Evolutionary conservation across 768 basidiomycete genomes (phyloP).

Genomic region (Chalciporus chontae): DNA sequence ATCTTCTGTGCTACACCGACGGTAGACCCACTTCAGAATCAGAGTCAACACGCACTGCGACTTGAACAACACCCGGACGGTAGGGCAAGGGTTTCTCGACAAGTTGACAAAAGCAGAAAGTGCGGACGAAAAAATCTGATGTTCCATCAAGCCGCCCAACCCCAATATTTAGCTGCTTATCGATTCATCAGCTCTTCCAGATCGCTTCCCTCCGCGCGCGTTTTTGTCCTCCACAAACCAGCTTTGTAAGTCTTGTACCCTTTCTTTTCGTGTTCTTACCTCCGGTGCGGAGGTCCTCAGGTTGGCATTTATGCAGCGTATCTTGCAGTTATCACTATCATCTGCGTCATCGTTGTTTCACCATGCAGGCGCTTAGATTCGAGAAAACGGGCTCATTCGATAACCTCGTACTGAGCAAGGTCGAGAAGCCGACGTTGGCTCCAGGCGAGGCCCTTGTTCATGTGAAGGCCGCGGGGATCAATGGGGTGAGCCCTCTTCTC

Average conservation of each 20-base stretch:
- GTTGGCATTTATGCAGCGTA: not conserved
- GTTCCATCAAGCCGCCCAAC: constrained; percentile 9
- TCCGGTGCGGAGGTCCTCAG: not conserved
- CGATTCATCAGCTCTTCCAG: not conserved
- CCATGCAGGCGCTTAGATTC: constrained; percentile 33
- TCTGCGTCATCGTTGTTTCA: constrained; percentile 3
- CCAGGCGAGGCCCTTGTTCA: constrained; percentile 33
- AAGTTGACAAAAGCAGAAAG: constrained; percentile 6
- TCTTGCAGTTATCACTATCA: constrained; percentile 1
- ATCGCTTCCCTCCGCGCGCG: not conserved
- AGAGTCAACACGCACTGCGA: not conserved
- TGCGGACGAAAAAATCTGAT: constrained; percentile 10
- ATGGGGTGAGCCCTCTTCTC: constrained; percentile 24
- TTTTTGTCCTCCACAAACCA: not conserved
- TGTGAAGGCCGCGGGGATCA: constrained; percentile 33
- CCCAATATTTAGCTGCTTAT: not conserved
- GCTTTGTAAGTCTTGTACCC: constrained; percentile 3
- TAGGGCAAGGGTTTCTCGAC: too few relatives aligned
- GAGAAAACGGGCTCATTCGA: constrained; percentile 31
- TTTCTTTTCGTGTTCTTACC: not conserved
- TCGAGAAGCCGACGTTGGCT: constrained; percentile 25
- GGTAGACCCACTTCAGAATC: too few relatives aligned
- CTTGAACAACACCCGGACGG: not conserved
- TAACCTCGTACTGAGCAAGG: constrained; percentile 18
- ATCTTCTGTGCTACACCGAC: too few relatives aligned